A percentile compares a stretch with the other conserved stretches of the same genome.
Evolutionary conservation across 1,139 yeast species (phyloP).

Genomic region (Yamadazyma sp.): DNA sequence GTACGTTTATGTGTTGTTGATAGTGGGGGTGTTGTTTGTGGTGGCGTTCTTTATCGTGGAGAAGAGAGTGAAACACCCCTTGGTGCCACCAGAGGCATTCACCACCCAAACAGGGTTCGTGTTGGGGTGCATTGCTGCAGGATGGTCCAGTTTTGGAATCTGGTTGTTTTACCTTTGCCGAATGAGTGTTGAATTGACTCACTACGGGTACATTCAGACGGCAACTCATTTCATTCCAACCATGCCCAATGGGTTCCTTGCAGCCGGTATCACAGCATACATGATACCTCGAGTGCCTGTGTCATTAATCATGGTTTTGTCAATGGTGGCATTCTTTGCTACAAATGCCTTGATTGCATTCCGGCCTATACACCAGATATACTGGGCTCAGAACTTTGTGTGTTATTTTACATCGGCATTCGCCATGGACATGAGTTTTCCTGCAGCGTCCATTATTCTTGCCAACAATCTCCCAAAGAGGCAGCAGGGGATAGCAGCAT

Average conservation of each 20-base stretch:
- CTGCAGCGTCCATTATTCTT: conserved; percentile 57
- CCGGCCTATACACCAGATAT: conserved; percentile 14
- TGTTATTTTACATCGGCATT: conserved; percentile 47
- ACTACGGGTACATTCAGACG: conserved; percentile 30
- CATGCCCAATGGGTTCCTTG: conserved; percentile 41
- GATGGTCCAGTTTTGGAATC: conserved; percentile 63
- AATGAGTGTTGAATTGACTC: conserved; percentile 32
- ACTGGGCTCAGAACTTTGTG: conserved; percentile 44
- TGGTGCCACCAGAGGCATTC: conserved; percentile 45
- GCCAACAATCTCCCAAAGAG: conserved; percentile 50
- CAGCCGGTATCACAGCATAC: conserved; percentile 44
- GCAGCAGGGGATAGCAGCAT: conserved; percentile 67
- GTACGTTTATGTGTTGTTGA: conserved; percentile 50
- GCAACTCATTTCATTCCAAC: conserved; percentile 43
- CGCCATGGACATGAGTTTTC: conserved; percentile 69
- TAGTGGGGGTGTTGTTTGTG: conserved; percentile 44
- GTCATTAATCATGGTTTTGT: conserved; percentile 41
- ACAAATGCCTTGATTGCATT: conserved; percentile 15
- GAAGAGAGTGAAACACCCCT: conserved; percentile 36
- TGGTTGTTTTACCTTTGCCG: conserved; percentile 51
- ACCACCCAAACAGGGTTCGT: conserved; percentile 44
- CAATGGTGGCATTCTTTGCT: conserved; percentile 23
- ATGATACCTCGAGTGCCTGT: conserved; percentile 39
- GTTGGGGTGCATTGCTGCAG: conserved; percentile 50
- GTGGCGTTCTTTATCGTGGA: conserved; percentile 39